These are phyloP conservation scores for Aspergillus sp. DNA, from an alignment of 2,329 filamentous ascomycete genomes.

Conservation along the genomic window DNA sequence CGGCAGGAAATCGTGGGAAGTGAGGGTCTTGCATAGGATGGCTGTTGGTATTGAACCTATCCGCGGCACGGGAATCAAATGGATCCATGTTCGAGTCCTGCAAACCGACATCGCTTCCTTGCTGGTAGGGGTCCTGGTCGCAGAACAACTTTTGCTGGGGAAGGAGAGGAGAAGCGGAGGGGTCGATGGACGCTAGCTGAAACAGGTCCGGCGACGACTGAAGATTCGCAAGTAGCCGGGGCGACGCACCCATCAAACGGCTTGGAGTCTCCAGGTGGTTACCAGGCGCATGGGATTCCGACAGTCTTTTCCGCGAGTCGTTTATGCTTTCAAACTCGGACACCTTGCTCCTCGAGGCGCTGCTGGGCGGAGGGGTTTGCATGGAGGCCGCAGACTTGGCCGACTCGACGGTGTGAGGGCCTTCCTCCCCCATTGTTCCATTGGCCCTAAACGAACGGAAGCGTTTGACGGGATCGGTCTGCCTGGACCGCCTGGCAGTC, in stretches of 20 bases:
- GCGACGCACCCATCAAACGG: constrained; percentile 35
- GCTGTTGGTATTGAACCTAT: constrained; percentile 11
- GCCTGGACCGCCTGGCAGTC: constrained; percentile 15
- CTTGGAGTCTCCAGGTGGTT: constrained; percentile 37
- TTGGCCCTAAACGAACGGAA: constrained; percentile 21
- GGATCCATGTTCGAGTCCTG: constrained; percentile 11
- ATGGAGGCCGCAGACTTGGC: constrained; percentile 40
- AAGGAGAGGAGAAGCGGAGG: constrained; percentile 48
- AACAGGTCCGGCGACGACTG: constrained; percentile 52
- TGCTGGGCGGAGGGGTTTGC: constrained; percentile 54
- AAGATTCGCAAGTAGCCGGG: constrained; percentile 42
- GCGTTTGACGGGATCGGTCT: constrained; percentile 26
- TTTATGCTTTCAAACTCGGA: constrained; percentile 21
- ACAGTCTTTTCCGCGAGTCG: constrained; percentile 13
- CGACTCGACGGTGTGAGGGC: constrained; percentile 24
- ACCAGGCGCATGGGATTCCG: constrained; percentile 13
- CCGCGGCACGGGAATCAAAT: constrained; percentile 11
- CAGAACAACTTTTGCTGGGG: constrained; percentile 46
- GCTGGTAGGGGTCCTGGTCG: constrained; percentile 32
- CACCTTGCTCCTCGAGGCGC: constrained; percentile 44
- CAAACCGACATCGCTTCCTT: constrained; percentile 9
- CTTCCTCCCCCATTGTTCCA: constrained; percentile 19
- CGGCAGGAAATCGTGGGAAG: constrained; percentile 27
- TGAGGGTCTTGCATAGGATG: constrained; percentile 12
- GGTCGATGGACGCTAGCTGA: constrained; percentile 42